These are phyloP conservation scores for Fistulina hepatica DNA, from an alignment of 1,284 basidiomycete species.

Conservation along the genomic window DNA sequence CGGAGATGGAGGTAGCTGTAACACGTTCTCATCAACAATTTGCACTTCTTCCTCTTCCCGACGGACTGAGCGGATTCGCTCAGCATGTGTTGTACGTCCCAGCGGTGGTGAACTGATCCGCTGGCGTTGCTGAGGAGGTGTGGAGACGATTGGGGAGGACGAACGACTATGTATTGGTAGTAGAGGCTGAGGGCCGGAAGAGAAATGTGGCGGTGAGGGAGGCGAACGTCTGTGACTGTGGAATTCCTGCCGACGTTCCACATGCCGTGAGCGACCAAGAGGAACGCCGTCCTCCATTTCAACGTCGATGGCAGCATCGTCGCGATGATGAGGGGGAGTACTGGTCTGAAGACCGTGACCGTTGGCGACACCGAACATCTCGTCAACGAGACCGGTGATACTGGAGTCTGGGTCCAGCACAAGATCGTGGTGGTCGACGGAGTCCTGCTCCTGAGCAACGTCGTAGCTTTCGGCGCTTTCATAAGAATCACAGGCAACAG, in stretches of 20 bases:
- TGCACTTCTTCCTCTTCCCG: constrained; percentile 30
- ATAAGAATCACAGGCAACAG: background rate
- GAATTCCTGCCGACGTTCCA: constrained; percentile 35
- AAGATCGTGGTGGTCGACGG: constrained; percentile 18
- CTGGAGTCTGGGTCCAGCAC: constrained; percentile 40
- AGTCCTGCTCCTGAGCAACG: constrained; percentile 19
- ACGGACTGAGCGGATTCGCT: constrained; percentile 31
- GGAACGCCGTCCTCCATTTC: constrained; percentile 58
- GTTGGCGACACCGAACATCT: constrained; percentile 35
- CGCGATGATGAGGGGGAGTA: constrained; percentile 23
- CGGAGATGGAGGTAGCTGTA: constrained; percentile 49
- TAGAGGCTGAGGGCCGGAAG: constrained; percentile 3
- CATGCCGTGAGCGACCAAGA: constrained; percentile 60
- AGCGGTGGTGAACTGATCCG: constrained; percentile 26
- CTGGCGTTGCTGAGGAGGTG: constrained; percentile 12
- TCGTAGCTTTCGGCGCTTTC: constrained; percentile 1
- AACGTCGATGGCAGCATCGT: constrained; percentile 34
- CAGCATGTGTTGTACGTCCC: constrained; percentile 37
- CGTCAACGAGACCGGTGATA: constrained; percentile 52
- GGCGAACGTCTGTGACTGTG: constrained; percentile 22
- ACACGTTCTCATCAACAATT: constrained; percentile 33
- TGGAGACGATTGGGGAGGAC: too few relatives aligned
- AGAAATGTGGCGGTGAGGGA: constrained; percentile 14
- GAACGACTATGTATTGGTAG: too few relatives aligned
- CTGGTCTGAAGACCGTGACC: constrained; percentile 12